Base-by-base conservation (phyloP, 768 basidiomycete species). In the Russula sp. region DNA sequence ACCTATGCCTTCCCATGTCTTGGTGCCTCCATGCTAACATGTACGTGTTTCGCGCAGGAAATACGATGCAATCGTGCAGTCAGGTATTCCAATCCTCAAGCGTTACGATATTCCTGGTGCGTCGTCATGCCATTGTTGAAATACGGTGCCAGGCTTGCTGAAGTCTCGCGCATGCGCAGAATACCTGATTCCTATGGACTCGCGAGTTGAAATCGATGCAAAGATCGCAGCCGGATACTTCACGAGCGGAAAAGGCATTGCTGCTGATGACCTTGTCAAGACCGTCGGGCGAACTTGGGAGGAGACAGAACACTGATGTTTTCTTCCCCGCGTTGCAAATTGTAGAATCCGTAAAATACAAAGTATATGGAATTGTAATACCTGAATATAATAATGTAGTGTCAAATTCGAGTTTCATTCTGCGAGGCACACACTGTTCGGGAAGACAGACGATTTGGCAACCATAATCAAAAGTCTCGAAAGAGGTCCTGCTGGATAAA, bases 161-260 rank as follows among this genome's bases (percentile, higher is more conserved):
- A 58, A 38, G n/a, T 13, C 41, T 1, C 2, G 9, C 45, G 2
- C 46, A 22, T 11, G 46, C 22, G 14, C 61, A 83, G 91, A 91
- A 56, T 82, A 96, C 65, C 83, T 97, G 59, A 90, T 97, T 65
- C 93, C 93, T 0, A 89, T 88, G 39, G 90, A 93, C 73, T 88
- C 88, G 46, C 83, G 85, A 16, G 95, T 98, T 32, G 95, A 98
- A 77, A 97, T 96, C 65, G 92, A 97, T 66, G 95, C 95, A 39
- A 98, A 97, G 82, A 93, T 94, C 67, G 90, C 91, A 11, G 87
- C 91, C 5, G 95, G 94, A 8, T 98, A 98, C 72, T 96, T 91
- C 75, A 85, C 88, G 35, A 88, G 81, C 64, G 86, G 85, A 2
- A 89, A 89, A 73, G 78, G 86, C 69, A 71, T 95, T 45, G 85